phyloP scores from a whole-genome alignment of 495 filamentous ascomycete genomes.

The Hypoxylon fragiforme region DNA sequence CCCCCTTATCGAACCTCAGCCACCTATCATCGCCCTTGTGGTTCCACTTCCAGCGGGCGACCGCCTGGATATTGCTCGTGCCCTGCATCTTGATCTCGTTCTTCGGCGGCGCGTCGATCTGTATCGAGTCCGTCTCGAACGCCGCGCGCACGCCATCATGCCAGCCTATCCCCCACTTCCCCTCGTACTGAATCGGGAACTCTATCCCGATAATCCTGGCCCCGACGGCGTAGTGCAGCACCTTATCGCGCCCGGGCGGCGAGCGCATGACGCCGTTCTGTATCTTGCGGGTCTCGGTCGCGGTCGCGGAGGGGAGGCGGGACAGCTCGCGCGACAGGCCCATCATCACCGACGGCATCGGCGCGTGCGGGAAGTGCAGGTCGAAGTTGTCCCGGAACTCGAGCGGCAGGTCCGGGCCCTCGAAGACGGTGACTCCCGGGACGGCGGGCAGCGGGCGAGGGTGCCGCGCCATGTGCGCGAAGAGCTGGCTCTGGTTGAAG shows the following conservation, averaged over 20 bases:
- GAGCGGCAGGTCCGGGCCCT: constrained; percentile 27
- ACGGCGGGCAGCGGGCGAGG: constrained; percentile 46
- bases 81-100: constrained; percentile 42
- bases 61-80: constrained; percentile 41
- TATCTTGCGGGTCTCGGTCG: constrained; percentile 38
- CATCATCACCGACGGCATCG: constrained; percentile 30
- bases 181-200: constrained; percentile 47
- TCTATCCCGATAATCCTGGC: constrained; percentile 50
- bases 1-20: constrained; percentile 53
- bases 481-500: constrained; percentile 43
- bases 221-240: constrained; percentile 47
- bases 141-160: constrained; percentile 47
- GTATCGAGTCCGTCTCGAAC: constrained; percentile 47
- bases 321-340: constrained; percentile 38
- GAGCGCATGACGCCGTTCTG: constrained; percentile 37
- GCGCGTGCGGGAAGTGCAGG: constrained; percentile 46
- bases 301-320: constrained; percentile 41
- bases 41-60: constrained; percentile 51
- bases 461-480: constrained; percentile 46
- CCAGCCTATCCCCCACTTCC: constrained; percentile 54
- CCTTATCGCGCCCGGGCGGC: constrained; percentile 42
- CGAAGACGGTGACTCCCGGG: constrained; percentile 44
- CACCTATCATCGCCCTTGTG: constrained; percentile 48
- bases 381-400: constrained; percentile 47
- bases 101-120: constrained; percentile 43